phyloP scores from a whole-genome alignment of 208 protist genomes.

The Blastocrithidia nonstop region DNA sequence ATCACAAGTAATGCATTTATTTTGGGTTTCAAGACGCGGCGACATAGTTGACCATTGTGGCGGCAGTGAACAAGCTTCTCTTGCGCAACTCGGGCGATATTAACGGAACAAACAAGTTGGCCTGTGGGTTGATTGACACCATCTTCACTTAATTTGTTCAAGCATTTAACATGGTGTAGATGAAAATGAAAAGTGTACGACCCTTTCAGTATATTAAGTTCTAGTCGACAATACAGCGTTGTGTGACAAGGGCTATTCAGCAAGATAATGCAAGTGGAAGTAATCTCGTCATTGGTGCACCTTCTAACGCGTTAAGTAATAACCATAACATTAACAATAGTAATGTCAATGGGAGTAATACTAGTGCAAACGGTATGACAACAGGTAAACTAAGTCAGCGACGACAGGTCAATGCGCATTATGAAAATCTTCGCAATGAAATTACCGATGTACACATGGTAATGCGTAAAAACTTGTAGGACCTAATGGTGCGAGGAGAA shows the following conservation, averaged over 20 bases:
- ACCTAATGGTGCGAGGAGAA: conserved; percentile 81
- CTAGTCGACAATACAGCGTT: conserved; percentile 60
- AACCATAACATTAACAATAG: conserved; percentile 1
- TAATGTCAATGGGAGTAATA: conserved; percentile 5
- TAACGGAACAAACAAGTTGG: conserved; percentile 52
- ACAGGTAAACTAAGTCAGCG: conserved; percentile 14
- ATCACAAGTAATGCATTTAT: conserved; percentile 80
- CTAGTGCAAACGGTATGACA: conserved; percentile 6
- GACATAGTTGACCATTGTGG: conserved; percentile 73
- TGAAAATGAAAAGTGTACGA: conserved; percentile 27
- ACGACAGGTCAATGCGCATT: conserved; percentile 53
- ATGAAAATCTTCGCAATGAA: conserved; percentile 64
- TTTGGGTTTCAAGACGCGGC: conserved; percentile 81
- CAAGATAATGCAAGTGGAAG: conserved; percentile 37
- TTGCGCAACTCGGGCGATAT: conserved; percentile 67
- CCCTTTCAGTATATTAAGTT: conserved; percentile 86
- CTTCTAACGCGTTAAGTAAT: background rate
- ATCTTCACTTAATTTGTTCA: conserved; percentile 71
- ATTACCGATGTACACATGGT: conserved; percentile 83
- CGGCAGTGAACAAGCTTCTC: conserved; percentile 81
- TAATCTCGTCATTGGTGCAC: conserved; percentile 20
- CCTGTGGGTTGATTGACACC: conserved; percentile 62
- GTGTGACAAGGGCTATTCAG: conserved; percentile 48
- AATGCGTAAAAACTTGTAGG: conserved; percentile 82
- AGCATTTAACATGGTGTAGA: conserved; percentile 30